Conservation (phyloP, 768 basidiomycete genomes). For the Naganishia kalamii region DNA sequence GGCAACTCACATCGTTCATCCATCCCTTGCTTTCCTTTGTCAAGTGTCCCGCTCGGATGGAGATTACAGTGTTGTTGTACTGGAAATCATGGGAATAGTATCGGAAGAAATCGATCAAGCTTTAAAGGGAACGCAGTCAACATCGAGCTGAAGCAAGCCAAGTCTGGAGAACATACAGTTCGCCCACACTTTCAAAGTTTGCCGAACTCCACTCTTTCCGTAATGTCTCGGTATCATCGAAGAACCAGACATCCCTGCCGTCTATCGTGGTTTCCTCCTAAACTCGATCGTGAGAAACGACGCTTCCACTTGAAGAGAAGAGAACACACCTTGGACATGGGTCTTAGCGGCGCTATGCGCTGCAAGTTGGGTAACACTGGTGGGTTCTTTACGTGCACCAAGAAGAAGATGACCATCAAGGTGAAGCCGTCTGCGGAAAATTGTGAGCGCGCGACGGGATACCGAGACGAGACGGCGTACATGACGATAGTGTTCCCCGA, state of each 20-base stretch:
- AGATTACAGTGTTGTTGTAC: slow-evolving; percentile 85
- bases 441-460: not conserved
- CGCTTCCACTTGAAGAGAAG: not conserved
- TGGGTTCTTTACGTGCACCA: slow-evolving; percentile 95
- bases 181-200: slow-evolving; percentile 85
- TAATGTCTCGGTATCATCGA: slow-evolving; percentile 90
- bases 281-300: slow-evolving; percentile 19
- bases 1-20: slow-evolving; percentile 73
- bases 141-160: not conserved
- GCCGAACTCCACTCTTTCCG: slow-evolving; percentile 89
- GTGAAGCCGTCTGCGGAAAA: slow-evolving; percentile 70
- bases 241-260: slow-evolving; percentile 86
- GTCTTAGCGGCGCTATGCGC: slow-evolving; percentile 83
- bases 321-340: slow-evolving; percentile 63
- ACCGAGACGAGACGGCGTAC: slow-evolving; percentile 22
- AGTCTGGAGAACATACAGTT: slow-evolving; percentile 59
- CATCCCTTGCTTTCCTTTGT: slow-evolving; percentile 91
- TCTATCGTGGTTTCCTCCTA: slow-evolving; percentile 32
- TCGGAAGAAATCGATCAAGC: slow-evolving; percentile 94
- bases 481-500: slow-evolving; percentile 89
- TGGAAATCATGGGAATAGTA: slow-evolving; percentile 90
- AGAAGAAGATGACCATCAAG: slow-evolving; percentile 93
- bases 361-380: slow-evolving; percentile 93
- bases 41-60: slow-evolving; percentile 78
- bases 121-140: slow-evolving; percentile 43